phyloP scores from a whole-genome alignment of 2,329 filamentous ascomycete genomes.

The Aspergillus floridensis region DNA sequence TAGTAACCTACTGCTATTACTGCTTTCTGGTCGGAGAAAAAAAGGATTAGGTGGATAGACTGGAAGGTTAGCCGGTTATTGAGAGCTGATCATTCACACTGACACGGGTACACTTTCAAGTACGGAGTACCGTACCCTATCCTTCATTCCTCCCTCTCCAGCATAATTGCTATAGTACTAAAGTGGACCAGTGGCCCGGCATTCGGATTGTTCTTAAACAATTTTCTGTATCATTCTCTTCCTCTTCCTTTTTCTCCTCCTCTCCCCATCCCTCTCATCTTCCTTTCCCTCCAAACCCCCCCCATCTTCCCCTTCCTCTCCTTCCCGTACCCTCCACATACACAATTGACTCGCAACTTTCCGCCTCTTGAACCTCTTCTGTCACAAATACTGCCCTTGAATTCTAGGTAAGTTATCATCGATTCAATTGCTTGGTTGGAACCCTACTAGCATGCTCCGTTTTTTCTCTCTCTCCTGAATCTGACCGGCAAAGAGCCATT shows the following conservation, averaged over 20 bases:
- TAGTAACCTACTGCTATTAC: neutral
- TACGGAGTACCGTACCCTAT: neutral
- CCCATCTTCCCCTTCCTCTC: neutral
- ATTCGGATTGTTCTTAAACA: neutral
- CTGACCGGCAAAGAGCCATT: neutral
- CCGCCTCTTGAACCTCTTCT: neutral
- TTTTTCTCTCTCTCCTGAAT: neutral
- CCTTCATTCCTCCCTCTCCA: neutral
- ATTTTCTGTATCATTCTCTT: neutral
- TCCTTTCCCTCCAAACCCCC: neutral
- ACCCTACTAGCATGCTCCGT: neutral
- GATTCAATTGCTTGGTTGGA: neutral
- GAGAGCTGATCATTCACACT: neutral
- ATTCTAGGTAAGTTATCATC: neutral
- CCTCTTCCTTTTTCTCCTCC: neutral
- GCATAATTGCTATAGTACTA: constrained; percentile 3
- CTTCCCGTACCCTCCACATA: neutral
- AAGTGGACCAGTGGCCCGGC: constrained; percentile 10
- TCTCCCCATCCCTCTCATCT: neutral
- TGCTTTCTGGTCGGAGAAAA: neutral
- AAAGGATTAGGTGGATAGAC: constrained; percentile 9
- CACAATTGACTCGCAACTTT: neutral
- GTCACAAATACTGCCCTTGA: neutral
- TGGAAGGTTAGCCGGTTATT: constrained; percentile 23
- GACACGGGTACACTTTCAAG: neutral